These are phyloP conservation scores for Anisodus tanguticus DNA, from an alignment of 257 asterid species.

Conservation along the genomic window DNA sequence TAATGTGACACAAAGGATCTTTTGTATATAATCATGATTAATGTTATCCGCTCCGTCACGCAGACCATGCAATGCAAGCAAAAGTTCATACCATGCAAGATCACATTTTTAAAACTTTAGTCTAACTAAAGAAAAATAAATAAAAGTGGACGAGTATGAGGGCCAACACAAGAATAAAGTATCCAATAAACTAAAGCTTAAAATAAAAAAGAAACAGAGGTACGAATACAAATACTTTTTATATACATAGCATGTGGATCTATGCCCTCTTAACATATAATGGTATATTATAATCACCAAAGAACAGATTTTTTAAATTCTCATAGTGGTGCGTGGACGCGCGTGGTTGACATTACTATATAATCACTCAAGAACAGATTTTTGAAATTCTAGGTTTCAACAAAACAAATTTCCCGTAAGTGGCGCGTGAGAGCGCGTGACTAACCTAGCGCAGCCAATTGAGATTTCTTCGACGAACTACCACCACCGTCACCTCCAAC, in stretches of 20 bases:
- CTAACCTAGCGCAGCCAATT: constrained; percentile 46
- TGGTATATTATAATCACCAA: too few relatives aligned
- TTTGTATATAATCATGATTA: too few relatives aligned
- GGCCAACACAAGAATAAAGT: constrained; percentile 27
- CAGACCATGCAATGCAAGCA: too few relatives aligned
- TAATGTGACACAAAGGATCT: too few relatives aligned
- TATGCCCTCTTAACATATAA: neutral
- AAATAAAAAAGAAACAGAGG: neutral
- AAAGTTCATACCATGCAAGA: neutral
- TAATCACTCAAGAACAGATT: neutral
- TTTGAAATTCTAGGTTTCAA: neutral
- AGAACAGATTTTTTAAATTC: too few relatives aligned
- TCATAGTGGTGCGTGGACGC: too few relatives aligned
- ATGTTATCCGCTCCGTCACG: too few relatives aligned
- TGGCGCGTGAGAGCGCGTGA: neutral
- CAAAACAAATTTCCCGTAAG: neutral
- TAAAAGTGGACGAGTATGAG: neutral
- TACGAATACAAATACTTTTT: constrained; percentile 6
- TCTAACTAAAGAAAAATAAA: neutral
- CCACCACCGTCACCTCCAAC: constrained; percentile 32
- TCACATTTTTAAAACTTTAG: neutral
- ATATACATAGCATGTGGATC: neutral
- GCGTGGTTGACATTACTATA: too few relatives aligned
- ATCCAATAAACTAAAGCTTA: neutral
- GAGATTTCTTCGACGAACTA: constrained; percentile 45